Conservation (phyloP, 2,329 filamentous ascomycete genomes). For the Fusarium oligoseptatum region DNA sequence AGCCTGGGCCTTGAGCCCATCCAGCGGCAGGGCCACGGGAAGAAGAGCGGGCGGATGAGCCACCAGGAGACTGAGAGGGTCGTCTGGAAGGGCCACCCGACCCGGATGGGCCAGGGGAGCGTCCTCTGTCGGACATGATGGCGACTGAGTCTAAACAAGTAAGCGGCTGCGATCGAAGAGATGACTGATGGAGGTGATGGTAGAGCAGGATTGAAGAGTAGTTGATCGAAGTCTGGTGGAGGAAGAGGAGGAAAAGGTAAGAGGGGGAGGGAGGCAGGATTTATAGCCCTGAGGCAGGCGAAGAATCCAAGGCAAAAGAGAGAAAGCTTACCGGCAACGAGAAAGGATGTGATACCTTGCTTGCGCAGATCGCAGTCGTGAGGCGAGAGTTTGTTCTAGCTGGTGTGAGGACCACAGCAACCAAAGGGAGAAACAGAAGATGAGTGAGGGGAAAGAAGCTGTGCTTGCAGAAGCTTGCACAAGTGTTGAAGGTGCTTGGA, state of each 20-base stretch:
- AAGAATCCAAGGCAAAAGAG: background rate
- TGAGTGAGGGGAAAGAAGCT: background rate
- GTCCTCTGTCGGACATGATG: conserved; percentile 52
- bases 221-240: conserved; percentile 7
- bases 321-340: conserved; percentile 23
- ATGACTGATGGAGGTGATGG: background rate
- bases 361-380: background rate
- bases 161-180: background rate
- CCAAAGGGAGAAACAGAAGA: background rate
- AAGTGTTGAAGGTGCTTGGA: conserved; percentile 12
- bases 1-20: conserved; percentile 54
- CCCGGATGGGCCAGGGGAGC: conserved; percentile 42
- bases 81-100: conserved; percentile 31
- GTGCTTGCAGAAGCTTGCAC: conserved; percentile 6
- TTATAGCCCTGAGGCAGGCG: conserved; percentile 3
- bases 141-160: conserved; percentile 14
- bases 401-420: conserved; percentile 19
- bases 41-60: conserved; percentile 34
- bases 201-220: background rate
- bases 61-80: conserved; percentile 38
- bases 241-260: background rate
- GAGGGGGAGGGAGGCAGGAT: conserved; percentile 4
- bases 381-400: conserved; percentile 16
- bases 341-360: background rate
- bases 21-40: conserved; percentile 33